Conservation (phyloP, 83 land plant genomes). For the Thuja plicata region DNA sequence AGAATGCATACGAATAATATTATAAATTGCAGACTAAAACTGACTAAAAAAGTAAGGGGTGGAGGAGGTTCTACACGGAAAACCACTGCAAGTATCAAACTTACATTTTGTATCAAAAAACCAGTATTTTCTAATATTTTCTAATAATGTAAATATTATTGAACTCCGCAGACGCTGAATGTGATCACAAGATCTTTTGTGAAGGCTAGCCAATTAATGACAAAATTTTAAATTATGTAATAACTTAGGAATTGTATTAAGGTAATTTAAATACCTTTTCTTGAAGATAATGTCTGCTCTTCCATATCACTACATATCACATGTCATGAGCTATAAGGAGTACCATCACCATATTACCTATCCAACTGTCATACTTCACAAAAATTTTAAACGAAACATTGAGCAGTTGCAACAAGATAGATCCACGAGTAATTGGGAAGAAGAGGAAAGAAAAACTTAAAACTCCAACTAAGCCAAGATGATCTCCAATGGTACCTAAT, state of each 20-base stretch:
- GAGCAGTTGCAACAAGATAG: constrained; percentile 40
- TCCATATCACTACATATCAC: constrained; percentile 40
- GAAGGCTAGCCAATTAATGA: background rate
- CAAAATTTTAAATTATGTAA: background rate
- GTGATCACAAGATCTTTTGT: background rate
- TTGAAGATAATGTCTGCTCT: constrained; percentile 8
- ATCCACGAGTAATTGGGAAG: constrained; percentile 58
- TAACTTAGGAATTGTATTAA: background rate
- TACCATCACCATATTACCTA: constrained; percentile 49
- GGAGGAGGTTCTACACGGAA: too few species aligned
- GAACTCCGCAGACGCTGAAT: background rate
- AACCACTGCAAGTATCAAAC: background rate
- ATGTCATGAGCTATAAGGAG: constrained; percentile 56
- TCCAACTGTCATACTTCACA: constrained; percentile 67
- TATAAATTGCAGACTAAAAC: too few species aligned
- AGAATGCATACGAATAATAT: too few species aligned
- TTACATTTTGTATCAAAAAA: background rate
- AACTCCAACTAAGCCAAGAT: constrained; percentile 39
- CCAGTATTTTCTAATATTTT: background rate
- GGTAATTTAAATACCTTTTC: background rate
- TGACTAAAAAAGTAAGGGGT: too few species aligned
- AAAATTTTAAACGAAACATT: constrained; percentile 49
- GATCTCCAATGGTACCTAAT: constrained; percentile 11
- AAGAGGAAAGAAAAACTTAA: constrained; percentile 47
- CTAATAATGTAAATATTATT: background rate